Percentiles rank a stretch among this genome's conserved stretches.
Conservation (phyloP, 1,284 basidiomycete species). For the Tylopilus sp. region DNA sequence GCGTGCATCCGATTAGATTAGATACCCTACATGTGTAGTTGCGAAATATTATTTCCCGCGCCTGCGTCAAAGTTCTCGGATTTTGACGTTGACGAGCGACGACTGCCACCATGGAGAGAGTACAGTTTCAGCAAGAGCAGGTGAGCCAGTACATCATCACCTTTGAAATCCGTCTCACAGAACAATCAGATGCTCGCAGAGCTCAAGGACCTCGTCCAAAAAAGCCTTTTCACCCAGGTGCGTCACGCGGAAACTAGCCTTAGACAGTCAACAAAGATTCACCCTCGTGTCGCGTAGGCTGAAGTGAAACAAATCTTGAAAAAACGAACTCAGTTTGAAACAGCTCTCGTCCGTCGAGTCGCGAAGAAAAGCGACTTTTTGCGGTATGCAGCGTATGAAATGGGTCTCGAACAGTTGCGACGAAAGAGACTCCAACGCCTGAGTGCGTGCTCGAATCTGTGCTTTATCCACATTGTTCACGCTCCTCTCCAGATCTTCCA, state of each 20-base stretch:
- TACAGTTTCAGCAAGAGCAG: conserved; percentile 93
- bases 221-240: conserved; percentile 83
- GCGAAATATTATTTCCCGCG: conserved; percentile 1
- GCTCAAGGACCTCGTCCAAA: conserved; percentile 90
- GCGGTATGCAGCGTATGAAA: conserved; percentile 91
- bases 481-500: conserved; percentile 41
- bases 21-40: neutral
- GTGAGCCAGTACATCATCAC: conserved; percentile 30
- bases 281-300: conserved; percentile 12
- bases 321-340: conserved; percentile 83
- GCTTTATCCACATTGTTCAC: neutral
- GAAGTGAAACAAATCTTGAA: conserved; percentile 86
- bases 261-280: neutral
- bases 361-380: conserved; percentile 88
- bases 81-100: neutral
- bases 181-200: conserved; percentile 81
- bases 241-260: conserved; percentile 22
- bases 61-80: neutral
- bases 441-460: conserved; percentile 48
- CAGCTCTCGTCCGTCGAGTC: conserved; percentile 75
- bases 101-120: conserved; percentile 73
- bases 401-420: conserved; percentile 79
- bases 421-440: conserved; percentile 70
- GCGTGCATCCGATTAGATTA: conserved; percentile 5
- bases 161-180: conserved; percentile 13